Percentiles rank a stretch among this genome's conserved stretches.
Conservation (phyloP, 2,329 filamentous ascomycete genomes). For the Cucurbitaria berberidis region DNA sequence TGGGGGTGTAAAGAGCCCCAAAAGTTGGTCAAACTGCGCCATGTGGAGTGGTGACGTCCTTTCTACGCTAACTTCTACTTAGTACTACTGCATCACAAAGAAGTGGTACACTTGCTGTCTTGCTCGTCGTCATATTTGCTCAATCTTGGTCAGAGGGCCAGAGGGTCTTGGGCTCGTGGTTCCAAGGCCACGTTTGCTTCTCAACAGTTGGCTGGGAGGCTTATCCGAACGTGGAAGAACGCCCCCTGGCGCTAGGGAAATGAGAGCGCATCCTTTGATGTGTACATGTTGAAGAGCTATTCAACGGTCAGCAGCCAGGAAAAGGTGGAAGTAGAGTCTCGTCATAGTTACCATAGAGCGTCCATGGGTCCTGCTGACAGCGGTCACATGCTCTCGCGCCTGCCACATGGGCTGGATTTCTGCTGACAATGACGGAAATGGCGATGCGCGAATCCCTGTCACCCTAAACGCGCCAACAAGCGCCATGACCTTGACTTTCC, state of each 20-base stretch:
- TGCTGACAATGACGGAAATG: background rate
- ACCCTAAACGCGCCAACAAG: background rate
- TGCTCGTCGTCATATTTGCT: background rate
- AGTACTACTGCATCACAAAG: background rate
- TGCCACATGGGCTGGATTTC: background rate
- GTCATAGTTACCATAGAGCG: background rate
- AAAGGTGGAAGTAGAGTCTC: too few relatives aligned
- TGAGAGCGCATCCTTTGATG: background rate
- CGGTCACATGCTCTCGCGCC: conserved; percentile 17
- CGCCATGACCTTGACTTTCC: background rate
- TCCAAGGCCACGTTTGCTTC: background rate
- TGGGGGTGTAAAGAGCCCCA: too few relatives aligned
- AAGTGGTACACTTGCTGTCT: background rate
- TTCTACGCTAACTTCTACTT: background rate
- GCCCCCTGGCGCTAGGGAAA: conserved; percentile 8
- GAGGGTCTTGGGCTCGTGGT: background rate
- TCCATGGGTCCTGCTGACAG: background rate
- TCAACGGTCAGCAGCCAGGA: background rate
- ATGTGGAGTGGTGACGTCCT: background rate
- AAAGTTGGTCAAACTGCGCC: background rate
- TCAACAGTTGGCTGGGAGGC: background rate
- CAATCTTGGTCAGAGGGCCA: background rate
- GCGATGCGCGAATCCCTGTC: background rate
- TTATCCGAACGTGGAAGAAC: conserved; percentile 6
- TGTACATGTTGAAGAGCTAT: background rate